A percentile compares a stretch with the other conserved stretches of the same genome.
These are phyloP conservation scores for Paulownia fortunei DNA, from an alignment of 257 asterid species.

Conservation along the genomic window DNA sequence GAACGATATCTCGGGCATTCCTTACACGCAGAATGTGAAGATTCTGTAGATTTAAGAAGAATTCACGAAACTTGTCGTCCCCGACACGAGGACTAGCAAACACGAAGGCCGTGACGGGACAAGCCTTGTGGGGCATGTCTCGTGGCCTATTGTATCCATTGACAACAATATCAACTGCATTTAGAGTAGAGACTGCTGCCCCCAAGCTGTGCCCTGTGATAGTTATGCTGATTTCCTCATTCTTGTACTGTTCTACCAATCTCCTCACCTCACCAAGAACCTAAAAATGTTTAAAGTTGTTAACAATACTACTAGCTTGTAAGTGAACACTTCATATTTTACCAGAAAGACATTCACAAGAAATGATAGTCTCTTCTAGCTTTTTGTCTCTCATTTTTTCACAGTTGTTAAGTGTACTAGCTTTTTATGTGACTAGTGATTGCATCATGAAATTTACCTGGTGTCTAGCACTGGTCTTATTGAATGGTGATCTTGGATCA, in stretches of 20 bases:
- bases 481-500: slow-evolving; percentile 63
- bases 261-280: slow-evolving; percentile 43
- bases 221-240: slow-evolving; percentile 40
- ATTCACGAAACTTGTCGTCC: slow-evolving; percentile 33
- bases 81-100: slow-evolving; percentile 85
- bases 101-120: slow-evolving; percentile 58
- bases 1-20: slow-evolving; percentile 63
- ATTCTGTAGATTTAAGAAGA: slow-evolving; percentile 23
- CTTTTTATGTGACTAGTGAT: no score
- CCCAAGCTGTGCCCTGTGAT: slow-evolving; percentile 46
- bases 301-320: no score
- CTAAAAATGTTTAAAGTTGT: slow-evolving; percentile 8
- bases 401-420: no score
- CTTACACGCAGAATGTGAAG: slow-evolving; percentile 56
- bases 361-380: background rate
- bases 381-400: background rate
- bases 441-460: slow-evolving; percentile 50
- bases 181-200: slow-evolving; percentile 43
- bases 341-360: background rate
- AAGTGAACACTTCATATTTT: background rate
- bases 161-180: slow-evolving; percentile 63
- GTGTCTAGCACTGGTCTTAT: slow-evolving; percentile 57
- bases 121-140: slow-evolving; percentile 30
- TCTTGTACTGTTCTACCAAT: slow-evolving; percentile 37
- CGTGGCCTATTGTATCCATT: slow-evolving; percentile 58